Conservation (phyloP, 495 filamentous ascomycete genomes). For the Penicillium maclennaniae region DNA sequence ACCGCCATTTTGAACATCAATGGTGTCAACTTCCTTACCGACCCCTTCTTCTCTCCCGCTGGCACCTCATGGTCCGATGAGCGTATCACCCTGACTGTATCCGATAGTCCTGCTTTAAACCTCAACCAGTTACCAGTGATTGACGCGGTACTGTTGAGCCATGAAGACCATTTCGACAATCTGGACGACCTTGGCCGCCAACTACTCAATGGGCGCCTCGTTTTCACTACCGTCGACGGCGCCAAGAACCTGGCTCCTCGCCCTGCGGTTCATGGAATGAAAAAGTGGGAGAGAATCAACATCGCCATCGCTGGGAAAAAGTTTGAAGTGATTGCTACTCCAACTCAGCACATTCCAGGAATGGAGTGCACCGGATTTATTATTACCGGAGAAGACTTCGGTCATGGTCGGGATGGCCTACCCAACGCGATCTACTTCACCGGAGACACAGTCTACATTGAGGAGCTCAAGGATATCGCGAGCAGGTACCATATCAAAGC, state of each 20-base stretch:
- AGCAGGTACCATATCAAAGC: slow-evolving; percentile 19
- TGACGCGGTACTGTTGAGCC: slow-evolving; percentile 50
- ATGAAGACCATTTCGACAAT: slow-evolving; percentile 56
- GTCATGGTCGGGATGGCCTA: slow-evolving; percentile 26
- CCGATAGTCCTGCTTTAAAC: slow-evolving; percentile 31
- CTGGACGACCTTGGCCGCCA: slow-evolving; percentile 41
- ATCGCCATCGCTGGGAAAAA: slow-evolving; percentile 21
- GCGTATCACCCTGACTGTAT: slow-evolving; percentile 25
- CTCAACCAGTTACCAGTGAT: slow-evolving; percentile 44
- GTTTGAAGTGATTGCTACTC: slow-evolving; percentile 39
- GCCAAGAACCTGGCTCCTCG: slow-evolving; percentile 39
- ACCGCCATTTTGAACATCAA: slow-evolving; percentile 48
- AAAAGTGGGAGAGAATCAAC: slow-evolving; percentile 25
- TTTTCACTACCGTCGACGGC: slow-evolving; percentile 50
- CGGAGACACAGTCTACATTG: slow-evolving; percentile 52
- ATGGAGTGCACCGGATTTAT: slow-evolving; percentile 50
- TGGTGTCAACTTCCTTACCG: slow-evolving; percentile 46
- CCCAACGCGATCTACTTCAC: slow-evolving; percentile 55
- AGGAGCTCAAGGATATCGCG: slow-evolving; percentile 32
- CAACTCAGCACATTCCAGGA: slow-evolving; percentile 43
- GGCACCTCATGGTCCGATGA: too few relatives aligned
- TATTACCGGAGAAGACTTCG: slow-evolving; percentile 37
- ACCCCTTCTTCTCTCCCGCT: slow-evolving; percentile 57
- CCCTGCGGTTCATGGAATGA: slow-evolving; percentile 39
- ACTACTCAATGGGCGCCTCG: slow-evolving; percentile 45